Evolutionary conservation across 202 grass and related monocot species (phyloP).

Genomic region (Carex arenaria): DNA sequence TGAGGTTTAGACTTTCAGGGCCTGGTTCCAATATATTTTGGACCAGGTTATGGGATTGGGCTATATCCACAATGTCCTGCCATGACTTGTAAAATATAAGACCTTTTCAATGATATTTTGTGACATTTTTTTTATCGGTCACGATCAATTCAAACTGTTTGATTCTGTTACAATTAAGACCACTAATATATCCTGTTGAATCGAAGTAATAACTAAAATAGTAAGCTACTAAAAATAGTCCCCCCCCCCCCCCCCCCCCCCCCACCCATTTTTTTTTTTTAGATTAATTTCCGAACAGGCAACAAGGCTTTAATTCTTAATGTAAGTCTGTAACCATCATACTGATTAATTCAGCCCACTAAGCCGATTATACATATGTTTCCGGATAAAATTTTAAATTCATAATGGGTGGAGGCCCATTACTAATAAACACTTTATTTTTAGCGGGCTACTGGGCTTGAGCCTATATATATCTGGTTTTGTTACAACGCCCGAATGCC

Average conservation of each 20-base stretch:
- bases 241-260: too few species aligned
- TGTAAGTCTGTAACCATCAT: neutral
- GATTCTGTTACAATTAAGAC: neutral
- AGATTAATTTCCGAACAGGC: neutral
- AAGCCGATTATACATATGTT: neutral
- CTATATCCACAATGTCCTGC: too few species aligned
- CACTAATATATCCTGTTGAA: neutral
- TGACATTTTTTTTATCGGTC: neutral
- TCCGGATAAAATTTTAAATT: neutral
- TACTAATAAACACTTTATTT: neutral
- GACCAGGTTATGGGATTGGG: too few species aligned
- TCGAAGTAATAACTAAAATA: too few species aligned
- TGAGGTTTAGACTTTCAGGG: too few species aligned
- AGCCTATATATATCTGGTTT: neutral
- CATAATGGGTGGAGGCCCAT: neutral
- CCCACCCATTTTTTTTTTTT: neutral
- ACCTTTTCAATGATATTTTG: neutral
- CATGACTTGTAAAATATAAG: neutral
- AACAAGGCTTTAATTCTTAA: neutral
- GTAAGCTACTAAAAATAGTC: too few species aligned
- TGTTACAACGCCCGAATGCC: neutral
- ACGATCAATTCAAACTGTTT: neutral
- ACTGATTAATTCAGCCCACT: neutral
- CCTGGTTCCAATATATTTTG: too few species aligned
- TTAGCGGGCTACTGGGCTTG: neutral